A percentile compares a stretch with the other conserved stretches of the same genome.
These are phyloP conservation scores for Draba incana DNA, from an alignment of 345 rosid species.

Conservation along the genomic window DNA sequence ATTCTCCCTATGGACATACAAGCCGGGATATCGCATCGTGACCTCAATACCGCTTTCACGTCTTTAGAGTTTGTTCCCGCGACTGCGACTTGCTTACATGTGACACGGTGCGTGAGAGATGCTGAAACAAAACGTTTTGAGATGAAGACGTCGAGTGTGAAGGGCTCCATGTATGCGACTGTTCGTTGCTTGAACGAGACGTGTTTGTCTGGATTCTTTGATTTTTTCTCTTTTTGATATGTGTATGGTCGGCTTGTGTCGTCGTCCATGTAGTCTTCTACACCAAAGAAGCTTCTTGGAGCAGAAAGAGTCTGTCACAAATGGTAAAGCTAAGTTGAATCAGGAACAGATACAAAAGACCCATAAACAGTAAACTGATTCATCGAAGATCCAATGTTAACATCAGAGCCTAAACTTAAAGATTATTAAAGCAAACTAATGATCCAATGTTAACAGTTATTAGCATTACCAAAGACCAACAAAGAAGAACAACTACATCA, in stretches of 20 bases:
- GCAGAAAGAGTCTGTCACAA: slow-evolving; percentile 51
- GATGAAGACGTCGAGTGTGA: slow-evolving; percentile 84
- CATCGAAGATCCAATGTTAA: background rate
- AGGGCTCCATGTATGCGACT: slow-evolving; percentile 83
- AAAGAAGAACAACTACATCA: background rate
- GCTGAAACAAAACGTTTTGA: slow-evolving; percentile 93
- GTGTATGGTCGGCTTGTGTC: slow-evolving; percentile 88
- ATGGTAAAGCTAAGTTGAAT: background rate
- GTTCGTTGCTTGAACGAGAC: slow-evolving; percentile 86
- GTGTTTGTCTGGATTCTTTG: slow-evolving; percentile 80
- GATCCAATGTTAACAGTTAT: background rate
- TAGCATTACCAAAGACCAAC: slow-evolving; percentile 2
- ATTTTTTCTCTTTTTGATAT: slow-evolving; percentile 77
- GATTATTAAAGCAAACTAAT: background rate
- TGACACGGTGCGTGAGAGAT: slow-evolving; percentile 87
- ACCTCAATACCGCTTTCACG: slow-evolving; percentile 77
- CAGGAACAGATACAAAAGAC: background rate
- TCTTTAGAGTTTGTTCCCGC: slow-evolving; percentile 98
- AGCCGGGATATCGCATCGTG: slow-evolving; percentile 89
- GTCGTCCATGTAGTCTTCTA: slow-evolving; percentile 92
- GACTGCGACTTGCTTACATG: slow-evolving; percentile 90
- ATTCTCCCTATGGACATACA: slow-evolving; percentile 80
- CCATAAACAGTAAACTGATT: background rate
- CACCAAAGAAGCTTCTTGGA: slow-evolving; percentile 95
- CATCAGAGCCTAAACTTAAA: background rate